phyloP scores from a whole-genome alignment of 352 stramenopile species.

The Pythium plurisporium region DNA sequence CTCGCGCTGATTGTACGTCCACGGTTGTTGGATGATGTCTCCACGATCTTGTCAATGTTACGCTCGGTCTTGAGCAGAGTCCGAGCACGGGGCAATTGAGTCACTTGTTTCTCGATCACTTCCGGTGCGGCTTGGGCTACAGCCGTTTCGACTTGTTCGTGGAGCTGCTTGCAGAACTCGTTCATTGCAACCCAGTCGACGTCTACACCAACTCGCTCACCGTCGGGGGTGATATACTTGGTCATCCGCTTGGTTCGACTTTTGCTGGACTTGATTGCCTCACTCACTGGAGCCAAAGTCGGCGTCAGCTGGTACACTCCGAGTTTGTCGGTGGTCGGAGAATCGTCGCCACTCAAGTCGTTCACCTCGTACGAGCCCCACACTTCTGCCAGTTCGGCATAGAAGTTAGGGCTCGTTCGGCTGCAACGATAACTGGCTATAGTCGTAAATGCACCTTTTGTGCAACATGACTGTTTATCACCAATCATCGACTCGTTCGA shows the following conservation, averaged over 20 bases:
- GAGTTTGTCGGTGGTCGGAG: neutral
- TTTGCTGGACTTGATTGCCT: slow-evolving; percentile 2
- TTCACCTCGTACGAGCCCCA: slow-evolving; percentile 1
- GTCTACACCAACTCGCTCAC: neutral
- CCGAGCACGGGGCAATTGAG: neutral
- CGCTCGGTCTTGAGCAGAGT: neutral
- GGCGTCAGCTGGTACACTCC: neutral
- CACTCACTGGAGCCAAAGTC: neutral
- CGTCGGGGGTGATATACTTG: neutral
- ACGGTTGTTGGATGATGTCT: neutral
- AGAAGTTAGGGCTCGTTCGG: neutral
- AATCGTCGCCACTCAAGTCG: slow-evolving; percentile 2
- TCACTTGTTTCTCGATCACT: neutral
- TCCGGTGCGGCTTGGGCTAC: neutral
- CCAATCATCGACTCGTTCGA: too few species aligned
- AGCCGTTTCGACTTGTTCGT: too few species aligned
- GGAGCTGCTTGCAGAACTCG: neutral
- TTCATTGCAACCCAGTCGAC: neutral
- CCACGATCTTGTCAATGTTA: neutral
- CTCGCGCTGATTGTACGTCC: neutral
- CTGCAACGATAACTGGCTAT: too few species aligned
- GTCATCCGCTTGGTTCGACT: neutral
- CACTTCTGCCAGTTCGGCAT: neutral
- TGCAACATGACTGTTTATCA: too few species aligned
- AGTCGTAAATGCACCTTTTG: too few species aligned